Conservation (phyloP, 495 filamentous ascomycete genomes). For the Trichoderma parareesei region DNA sequence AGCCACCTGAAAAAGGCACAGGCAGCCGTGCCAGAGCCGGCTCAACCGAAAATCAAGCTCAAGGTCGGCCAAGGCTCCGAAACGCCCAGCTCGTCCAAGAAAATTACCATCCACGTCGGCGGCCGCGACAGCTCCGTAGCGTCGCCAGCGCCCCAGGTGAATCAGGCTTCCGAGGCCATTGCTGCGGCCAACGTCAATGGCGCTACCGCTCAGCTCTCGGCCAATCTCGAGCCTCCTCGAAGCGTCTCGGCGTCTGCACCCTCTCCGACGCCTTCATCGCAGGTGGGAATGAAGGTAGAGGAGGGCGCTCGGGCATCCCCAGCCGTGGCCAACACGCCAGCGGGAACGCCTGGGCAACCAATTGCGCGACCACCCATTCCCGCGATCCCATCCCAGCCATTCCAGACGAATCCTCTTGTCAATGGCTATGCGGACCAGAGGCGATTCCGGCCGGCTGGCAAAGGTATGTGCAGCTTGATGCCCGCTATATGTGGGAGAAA, state of each 20-base stretch:
- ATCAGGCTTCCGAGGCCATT: slow-evolving; percentile 26
- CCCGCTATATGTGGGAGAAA: not conserved
- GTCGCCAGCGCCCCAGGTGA: slow-evolving; percentile 47
- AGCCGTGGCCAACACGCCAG: slow-evolving; percentile 17
- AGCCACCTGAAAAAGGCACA: slow-evolving; percentile 62
- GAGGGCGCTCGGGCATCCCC: slow-evolving; percentile 16
- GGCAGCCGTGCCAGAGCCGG: slow-evolving; percentile 50
- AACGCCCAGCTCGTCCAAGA: slow-evolving; percentile 28
- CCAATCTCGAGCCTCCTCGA: slow-evolving; percentile 27
- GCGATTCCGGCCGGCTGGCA: slow-evolving; percentile 37
- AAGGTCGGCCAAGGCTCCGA: slow-evolving; percentile 46
- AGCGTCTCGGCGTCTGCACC: slow-evolving; percentile 36
- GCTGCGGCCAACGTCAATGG: slow-evolving; percentile 21
- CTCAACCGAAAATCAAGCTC: slow-evolving; percentile 68
- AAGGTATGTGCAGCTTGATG: slow-evolving; percentile 32
- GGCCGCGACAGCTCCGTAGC: slow-evolving; percentile 40
- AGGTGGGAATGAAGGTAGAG: slow-evolving; percentile 34
- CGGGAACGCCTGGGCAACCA: slow-evolving; percentile 19
- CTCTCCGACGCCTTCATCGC: slow-evolving; percentile 41
- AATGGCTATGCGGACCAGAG: slow-evolving; percentile 23
- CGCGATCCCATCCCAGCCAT: slow-evolving; percentile 25
- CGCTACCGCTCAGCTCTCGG: slow-evolving; percentile 12
- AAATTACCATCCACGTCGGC: slow-evolving; percentile 48
- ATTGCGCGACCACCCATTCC: slow-evolving; percentile 14
- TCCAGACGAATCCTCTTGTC: slow-evolving; percentile 22